Evolutionary conservation across 306 rosid species (phyloP), one percentile per base, ranked within the genome.

Genomic region (Gillenia trifoliata): DNA sequence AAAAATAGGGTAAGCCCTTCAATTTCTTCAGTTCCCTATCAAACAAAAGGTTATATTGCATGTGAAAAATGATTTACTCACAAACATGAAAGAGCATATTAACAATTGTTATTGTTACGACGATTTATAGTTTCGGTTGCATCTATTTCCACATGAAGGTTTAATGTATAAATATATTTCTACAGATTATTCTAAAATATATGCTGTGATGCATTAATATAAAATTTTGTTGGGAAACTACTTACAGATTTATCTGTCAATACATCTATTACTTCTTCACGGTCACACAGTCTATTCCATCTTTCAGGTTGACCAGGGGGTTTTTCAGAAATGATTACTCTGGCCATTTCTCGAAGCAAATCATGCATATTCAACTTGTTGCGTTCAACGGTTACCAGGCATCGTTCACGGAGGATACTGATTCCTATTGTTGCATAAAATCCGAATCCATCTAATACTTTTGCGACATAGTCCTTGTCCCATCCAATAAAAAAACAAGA

Each of bases 341-440:
- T 70, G 54, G 88, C 88, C 86, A 83, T 86, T 31, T 83, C 86
- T 70, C 83, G 43, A 33, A 76, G 20, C 29, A 80, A 64, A 71
- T 80, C 78, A 70, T 80, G 84, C 80, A 75, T 80, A 22, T 11
- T 26, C 13, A 80, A 41, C 40, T 26, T 80, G 56, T 65, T 55
- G 25, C 28, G 10, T 7, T 75, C 64, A 79, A 84, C 36, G 19
- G 41, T 78, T 1, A 84, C 0, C 2, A 84, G 88, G 9, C 83
- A 81, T 17, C 79, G 57, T 3, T 84, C 84, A 26, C 67, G 19
- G 0, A 86, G 79, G 3, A 81, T 56, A 5, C 72, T 40, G 55
- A 86, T 70, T 70, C 84, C 83, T 49, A 79, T 83, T 28, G 38
- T 49, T 59, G 86, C 79, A 76, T 45, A 54, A 5, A 83, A 54